A percentile compares a stretch with the other conserved stretches of the same genome.
phyloP scores from a whole-genome alignment of 495 filamentous ascomycete genomes.

The Margaritispora aquatica region DNA sequence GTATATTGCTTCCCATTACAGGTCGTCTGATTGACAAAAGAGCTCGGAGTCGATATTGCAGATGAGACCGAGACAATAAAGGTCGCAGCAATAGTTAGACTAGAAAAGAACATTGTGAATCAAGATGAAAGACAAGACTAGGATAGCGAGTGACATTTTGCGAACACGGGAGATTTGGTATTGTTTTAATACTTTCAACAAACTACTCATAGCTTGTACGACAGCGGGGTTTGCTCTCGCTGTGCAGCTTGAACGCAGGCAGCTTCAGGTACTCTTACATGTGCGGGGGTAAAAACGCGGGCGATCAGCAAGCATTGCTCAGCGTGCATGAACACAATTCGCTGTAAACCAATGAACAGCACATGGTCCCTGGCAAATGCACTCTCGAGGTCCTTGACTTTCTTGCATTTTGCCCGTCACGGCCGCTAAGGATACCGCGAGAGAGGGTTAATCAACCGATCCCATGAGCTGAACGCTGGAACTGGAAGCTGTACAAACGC shows the following conservation, averaged over 20 bases:
- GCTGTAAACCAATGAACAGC: neutral
- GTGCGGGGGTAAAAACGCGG: neutral
- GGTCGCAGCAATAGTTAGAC: neutral
- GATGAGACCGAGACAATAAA: neutral
- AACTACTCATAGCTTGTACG: neutral
- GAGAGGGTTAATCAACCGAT: neutral
- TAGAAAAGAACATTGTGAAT: conserved; percentile 7
- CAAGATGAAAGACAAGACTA: neutral
- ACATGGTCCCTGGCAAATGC: neutral
- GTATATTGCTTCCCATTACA: conserved; percentile 61
- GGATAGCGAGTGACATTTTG: neutral
- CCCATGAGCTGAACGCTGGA: neutral
- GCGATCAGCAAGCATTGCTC: neutral
- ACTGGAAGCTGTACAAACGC: neutral
- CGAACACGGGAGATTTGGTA: neutral
- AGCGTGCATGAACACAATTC: neutral
- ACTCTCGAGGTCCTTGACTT: neutral
- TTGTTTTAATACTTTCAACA: neutral
- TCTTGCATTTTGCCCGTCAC: neutral
- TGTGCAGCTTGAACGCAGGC: neutral
- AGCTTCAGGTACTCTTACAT: neutral
- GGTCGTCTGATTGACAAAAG: conserved; percentile 7
- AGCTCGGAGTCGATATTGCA: neutral
- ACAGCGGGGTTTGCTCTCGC: neutral
- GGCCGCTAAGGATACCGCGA: neutral